phyloP scores from a whole-genome alignment of 2,329 filamentous ascomycete species.

The Colletotrichum noveboracense region DNA sequence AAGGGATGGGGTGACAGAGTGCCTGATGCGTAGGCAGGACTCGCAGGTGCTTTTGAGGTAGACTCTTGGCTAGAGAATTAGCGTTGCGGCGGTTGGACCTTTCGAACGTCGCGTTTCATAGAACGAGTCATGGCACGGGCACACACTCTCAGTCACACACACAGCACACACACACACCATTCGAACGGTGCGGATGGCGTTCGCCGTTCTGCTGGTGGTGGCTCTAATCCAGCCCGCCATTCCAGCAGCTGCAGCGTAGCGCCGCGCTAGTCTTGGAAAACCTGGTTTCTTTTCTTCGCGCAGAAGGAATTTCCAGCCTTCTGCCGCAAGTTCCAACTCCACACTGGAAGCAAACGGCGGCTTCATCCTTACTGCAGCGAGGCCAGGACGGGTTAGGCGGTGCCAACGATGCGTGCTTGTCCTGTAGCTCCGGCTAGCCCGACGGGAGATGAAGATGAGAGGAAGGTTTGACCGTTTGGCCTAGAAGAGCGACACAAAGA shows the following conservation, averaged over 20 bases:
- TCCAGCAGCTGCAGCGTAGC: neutral
- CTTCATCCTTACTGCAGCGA: constrained; percentile 2
- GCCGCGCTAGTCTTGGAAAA: neutral
- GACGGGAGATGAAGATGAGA: neutral
- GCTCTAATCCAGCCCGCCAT: neutral
- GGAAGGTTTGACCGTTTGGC: neutral
- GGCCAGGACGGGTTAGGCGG: neutral
- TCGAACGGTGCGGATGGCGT: constrained; percentile 9
- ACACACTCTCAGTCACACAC: neutral
- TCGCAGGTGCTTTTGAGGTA: neutral
- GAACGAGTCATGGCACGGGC: constrained; percentile 11
- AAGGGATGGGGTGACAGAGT: neutral
- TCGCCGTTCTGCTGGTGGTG: neutral
- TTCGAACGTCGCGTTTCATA: constrained; percentile 11
- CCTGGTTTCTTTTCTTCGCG: neutral
- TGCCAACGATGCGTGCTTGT: neutral
- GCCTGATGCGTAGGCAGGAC: neutral
- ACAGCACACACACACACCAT: neutral
- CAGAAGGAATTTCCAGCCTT: neutral
- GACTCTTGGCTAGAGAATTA: neutral
- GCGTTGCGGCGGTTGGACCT: constrained; percentile 7
- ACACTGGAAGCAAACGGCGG: constrained; percentile 6
- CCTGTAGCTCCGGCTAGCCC: neutral
- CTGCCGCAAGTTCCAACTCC: neutral
- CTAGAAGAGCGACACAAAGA: neutral